phyloP scores from a whole-genome alignment of 2,329 filamentous ascomycete species.

The Aspergillus carbonarius region DNA sequence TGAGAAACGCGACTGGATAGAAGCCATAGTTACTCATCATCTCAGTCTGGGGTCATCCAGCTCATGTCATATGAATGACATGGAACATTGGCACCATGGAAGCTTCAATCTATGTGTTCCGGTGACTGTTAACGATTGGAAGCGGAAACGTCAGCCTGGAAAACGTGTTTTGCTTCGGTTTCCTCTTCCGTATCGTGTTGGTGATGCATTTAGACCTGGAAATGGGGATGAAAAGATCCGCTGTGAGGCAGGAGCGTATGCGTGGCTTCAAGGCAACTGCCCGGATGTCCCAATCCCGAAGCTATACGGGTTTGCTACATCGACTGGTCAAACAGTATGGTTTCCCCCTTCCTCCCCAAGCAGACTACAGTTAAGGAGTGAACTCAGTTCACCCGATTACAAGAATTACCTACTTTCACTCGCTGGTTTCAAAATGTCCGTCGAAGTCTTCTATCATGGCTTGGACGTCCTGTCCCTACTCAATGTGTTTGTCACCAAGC shows the following conservation, averaged over 20 bases:
- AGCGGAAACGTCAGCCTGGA: background rate
- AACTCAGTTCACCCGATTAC: background rate
- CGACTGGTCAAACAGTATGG: background rate
- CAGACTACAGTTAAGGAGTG: background rate
- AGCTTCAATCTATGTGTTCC: constrained; percentile 29
- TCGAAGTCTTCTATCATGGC: background rate
- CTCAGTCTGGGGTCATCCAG: constrained; percentile 19
- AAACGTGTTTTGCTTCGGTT: constrained; percentile 21
- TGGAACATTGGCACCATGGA: constrained; percentile 20
- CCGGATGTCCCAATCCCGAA: constrained; percentile 24
- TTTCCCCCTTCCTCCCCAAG: background rate
- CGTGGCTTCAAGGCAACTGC: constrained; percentile 27
- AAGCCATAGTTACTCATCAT: constrained; percentile 29
- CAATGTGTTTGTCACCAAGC: constrained; percentile 1
- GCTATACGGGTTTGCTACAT: background rate
- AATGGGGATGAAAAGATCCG: constrained; percentile 30
- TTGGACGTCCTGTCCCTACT: background rate
- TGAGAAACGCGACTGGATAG: constrained; percentile 19
- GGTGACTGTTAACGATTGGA: constrained; percentile 10
- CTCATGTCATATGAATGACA: constrained; percentile 7
- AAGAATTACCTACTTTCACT: background rate
- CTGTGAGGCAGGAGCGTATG: constrained; percentile 30
- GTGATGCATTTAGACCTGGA: constrained; percentile 18
- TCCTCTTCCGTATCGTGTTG: constrained; percentile 26
- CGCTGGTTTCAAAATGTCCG: background rate